Evolutionary conservation across 805 yeast genomes (phyloP).

Genomic region (Barnettozyma pratensis): DNA sequence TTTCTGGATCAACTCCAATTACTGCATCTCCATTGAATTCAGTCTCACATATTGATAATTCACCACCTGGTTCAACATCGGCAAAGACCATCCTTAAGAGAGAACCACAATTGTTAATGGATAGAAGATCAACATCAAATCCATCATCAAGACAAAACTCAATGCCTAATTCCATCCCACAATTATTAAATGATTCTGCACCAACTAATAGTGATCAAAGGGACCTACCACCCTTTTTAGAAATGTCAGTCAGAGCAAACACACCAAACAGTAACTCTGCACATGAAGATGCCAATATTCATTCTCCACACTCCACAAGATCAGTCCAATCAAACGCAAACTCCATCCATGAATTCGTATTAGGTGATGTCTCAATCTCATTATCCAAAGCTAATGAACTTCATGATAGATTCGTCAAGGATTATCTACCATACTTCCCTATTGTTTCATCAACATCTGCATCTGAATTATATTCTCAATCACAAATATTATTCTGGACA

Average conservation of each 20-base stretch:
- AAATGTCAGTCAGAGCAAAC: slow-evolving; percentile 36
- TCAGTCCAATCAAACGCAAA: slow-evolving; percentile 19
- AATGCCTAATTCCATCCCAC: slow-evolving; percentile 26
- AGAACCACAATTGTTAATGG: slow-evolving; percentile 39
- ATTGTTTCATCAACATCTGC: slow-evolving; percentile 68
- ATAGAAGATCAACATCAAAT: slow-evolving; percentile 23
- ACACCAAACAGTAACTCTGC: slow-evolving; percentile 15
- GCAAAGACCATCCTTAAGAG: slow-evolving; percentile 41
- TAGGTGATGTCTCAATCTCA: slow-evolving; percentile 72
- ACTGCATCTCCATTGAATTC: slow-evolving; percentile 19
- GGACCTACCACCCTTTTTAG: slow-evolving; percentile 38
- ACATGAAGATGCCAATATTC: slow-evolving; percentile 3
- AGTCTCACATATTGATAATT: slow-evolving; percentile 2
- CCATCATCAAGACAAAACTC: slow-evolving; percentile 19
- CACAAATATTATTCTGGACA: slow-evolving; percentile 86
- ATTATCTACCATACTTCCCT: slow-evolving; percentile 74
- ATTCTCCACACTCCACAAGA: slow-evolving; percentile 21
- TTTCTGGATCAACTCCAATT: slow-evolving; percentile 10
- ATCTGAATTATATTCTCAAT: slow-evolving; percentile 72
- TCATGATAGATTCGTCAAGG: slow-evolving; percentile 61
- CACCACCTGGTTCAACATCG: slow-evolving; percentile 19
- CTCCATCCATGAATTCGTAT: slow-evolving; percentile 54
- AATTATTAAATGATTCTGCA: slow-evolving; percentile 38
- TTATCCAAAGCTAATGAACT: slow-evolving; percentile 64
- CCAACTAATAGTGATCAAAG: slow-evolving; percentile 32